Conservation (phyloP, 768 basidiomycete species). For the Naematelia encephala region DNA sequence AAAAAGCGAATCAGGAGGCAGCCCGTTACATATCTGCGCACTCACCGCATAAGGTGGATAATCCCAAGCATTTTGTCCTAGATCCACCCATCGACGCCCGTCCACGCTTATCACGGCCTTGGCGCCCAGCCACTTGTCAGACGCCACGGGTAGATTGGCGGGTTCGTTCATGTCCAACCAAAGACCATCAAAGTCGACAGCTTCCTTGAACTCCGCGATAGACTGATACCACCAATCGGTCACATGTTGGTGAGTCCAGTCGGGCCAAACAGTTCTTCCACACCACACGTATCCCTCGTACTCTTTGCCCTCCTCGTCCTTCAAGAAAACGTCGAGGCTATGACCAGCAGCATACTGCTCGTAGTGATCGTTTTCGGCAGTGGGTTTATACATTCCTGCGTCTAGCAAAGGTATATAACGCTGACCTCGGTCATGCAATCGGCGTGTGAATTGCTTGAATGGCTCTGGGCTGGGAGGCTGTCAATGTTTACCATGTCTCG, state of each 20-base stretch:
- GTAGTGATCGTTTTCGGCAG: conserved; percentile 9
- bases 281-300: conserved; percentile 63
- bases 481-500: conserved; percentile 9
- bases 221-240: background rate
- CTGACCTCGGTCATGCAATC: conserved; percentile 42
- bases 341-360: conserved; percentile 64
- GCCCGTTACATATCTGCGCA: background rate
- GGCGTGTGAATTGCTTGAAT: conserved; percentile 39
- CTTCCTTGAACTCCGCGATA: background rate
- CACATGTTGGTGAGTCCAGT: background rate
- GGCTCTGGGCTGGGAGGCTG: background rate
- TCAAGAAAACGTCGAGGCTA: conserved; percentile 64
- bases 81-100: background rate
- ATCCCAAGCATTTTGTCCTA: background rate
- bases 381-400: conserved; percentile 25
- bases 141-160: background rate
- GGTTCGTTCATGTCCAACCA: conserved; percentile 8
- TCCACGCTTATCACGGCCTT: background rate
- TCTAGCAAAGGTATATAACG: conserved; percentile 47
- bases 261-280: conserved; percentile 14
- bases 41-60: conserved; percentile 5
- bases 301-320: conserved; percentile 68
- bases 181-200: background rate
- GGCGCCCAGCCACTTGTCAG: background rate
- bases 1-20: background rate